Evolutionary conservation across 2,329 filamentous ascomycete genomes (phyloP).

Genomic region (Cercospora berteroae): DNA sequence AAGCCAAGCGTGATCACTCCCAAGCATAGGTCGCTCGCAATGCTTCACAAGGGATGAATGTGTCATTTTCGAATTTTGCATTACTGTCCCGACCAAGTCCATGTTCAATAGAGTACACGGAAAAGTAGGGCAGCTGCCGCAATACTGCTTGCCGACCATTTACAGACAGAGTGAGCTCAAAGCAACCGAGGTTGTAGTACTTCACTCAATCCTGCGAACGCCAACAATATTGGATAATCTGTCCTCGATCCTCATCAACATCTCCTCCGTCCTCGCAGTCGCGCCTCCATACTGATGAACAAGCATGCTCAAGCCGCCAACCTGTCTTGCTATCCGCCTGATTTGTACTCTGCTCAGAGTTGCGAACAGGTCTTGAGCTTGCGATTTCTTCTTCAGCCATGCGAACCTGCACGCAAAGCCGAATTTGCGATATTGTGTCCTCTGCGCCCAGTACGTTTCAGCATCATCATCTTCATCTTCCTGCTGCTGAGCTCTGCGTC

Average conservation of each 20-base stretch:
- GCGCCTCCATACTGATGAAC: slow-evolving; percentile 34
- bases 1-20: no score
- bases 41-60: no score
- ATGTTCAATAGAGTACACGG: no score
- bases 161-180: no score
- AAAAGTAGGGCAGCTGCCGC: no score
- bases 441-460: slow-evolving; percentile 32
- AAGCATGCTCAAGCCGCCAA: slow-evolving; percentile 34
- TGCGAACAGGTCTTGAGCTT: slow-evolving; percentile 39
- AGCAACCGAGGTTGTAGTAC: not conserved
- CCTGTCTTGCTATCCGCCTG: slow-evolving; percentile 40
- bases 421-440: slow-evolving; percentile 38
- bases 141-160: no score
- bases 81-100: no score
- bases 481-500: slow-evolving; percentile 14
- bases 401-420: slow-evolving; percentile 37
- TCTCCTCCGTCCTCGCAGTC: slow-evolving; percentile 26
- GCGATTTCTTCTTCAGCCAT: slow-evolving; percentile 41
- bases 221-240: slow-evolving; percentile 36
- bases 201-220: slow-evolving; percentile 34
- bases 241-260: slow-evolving; percentile 33
- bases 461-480: slow-evolving; percentile 35
- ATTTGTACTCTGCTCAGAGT: slow-evolving; percentile 41
- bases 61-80: no score
- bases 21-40: no score